phyloP scores from a whole-genome alignment of 2,329 filamentous ascomycete species.

The Samsoniella hepiali region DNA sequence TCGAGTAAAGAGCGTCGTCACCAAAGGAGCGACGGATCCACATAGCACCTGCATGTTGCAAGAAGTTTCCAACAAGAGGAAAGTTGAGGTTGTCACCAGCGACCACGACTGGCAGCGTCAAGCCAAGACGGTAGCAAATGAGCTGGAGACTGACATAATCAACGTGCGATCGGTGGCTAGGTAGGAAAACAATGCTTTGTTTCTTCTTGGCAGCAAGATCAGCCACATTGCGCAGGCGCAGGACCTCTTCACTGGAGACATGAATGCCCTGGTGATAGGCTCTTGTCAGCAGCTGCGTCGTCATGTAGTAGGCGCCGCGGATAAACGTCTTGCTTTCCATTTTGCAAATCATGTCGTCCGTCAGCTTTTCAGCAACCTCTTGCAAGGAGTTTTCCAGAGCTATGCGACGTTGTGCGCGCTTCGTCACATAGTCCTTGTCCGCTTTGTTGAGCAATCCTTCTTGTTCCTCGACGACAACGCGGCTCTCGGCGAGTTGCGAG shows the following conservation, averaged over 20 bases:
- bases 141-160: slow-evolving; percentile 95
- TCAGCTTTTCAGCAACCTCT: slow-evolving; percentile 81
- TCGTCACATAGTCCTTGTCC: slow-evolving; percentile 49
- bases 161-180: slow-evolving; percentile 90
- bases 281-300: slow-evolving; percentile 81
- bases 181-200: slow-evolving; percentile 93
- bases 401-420: slow-evolving; percentile 52
- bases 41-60: slow-evolving; percentile 97
- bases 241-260: slow-evolving; percentile 89
- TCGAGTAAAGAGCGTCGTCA: slow-evolving; percentile 84
- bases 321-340: slow-evolving; percentile 96
- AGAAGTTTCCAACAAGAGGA: slow-evolving; percentile 80
- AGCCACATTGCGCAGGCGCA: slow-evolving; percentile 77
- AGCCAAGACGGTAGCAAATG: slow-evolving; percentile 89
- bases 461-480: slow-evolving; percentile 71
- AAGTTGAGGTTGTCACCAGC: slow-evolving; percentile 97
- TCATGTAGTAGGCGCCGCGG: slow-evolving; percentile 83
- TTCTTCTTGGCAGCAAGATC: slow-evolving; percentile 79
- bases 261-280: slow-evolving; percentile 98
- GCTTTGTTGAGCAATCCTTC: slow-evolving; percentile 63
- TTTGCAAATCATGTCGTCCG: slow-evolving; percentile 97
- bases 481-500: slow-evolving; percentile 68
- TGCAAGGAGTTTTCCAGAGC: slow-evolving; percentile 71
- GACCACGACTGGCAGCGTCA: slow-evolving; percentile 86
- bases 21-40: slow-evolving; percentile 93